A percentile compares a stretch with the other conserved stretches of the same genome.
phyloP scores from a whole-genome alignment of 768 basidiomycete genomes.

The Pisolithus sp. region DNA sequence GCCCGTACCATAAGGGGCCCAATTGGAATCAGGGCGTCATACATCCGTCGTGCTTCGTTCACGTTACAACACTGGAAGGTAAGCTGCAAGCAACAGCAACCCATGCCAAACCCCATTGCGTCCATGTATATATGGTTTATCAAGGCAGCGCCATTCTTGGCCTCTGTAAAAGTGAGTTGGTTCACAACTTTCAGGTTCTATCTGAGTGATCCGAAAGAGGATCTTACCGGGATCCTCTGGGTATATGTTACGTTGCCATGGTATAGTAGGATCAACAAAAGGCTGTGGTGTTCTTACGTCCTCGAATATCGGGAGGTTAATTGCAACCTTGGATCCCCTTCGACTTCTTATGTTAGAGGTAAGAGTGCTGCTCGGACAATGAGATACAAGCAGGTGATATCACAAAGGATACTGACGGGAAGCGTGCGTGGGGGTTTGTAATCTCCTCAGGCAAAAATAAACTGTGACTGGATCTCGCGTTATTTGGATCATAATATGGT shows the following conservation, averaged over 20 bases:
- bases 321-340: constrained; percentile 89
- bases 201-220: constrained; percentile 4
- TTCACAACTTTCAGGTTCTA: constrained; percentile 2
- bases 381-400: constrained; percentile 2
- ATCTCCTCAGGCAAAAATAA: constrained; percentile 93
- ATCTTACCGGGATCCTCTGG: constrained; percentile 74
- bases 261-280: constrained; percentile 90
- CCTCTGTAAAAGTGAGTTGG: constrained; percentile 45
- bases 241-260: constrained; percentile 77
- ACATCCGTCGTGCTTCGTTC: constrained; percentile 84
- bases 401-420: constrained; percentile 67
- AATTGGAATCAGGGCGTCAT: constrained; percentile 93
- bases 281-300: constrained; percentile 84
- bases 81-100: constrained; percentile 94
- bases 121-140: constrained; percentile 94
- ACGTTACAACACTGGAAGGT: constrained; percentile 98
- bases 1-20: constrained; percentile 85
- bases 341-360: constrained; percentile 92
- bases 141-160: constrained; percentile 82
- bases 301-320: constrained; percentile 89
- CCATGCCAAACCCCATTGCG: constrained; percentile 99
- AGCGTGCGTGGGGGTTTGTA: constrained; percentile 95
- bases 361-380: constrained; percentile 61
- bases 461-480: constrained; percentile 84
- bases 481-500: constrained; percentile 69